phyloP scores from a whole-genome alignment of 2,329 filamentous ascomycete species.

The Periconia macrospinosa region DNA sequence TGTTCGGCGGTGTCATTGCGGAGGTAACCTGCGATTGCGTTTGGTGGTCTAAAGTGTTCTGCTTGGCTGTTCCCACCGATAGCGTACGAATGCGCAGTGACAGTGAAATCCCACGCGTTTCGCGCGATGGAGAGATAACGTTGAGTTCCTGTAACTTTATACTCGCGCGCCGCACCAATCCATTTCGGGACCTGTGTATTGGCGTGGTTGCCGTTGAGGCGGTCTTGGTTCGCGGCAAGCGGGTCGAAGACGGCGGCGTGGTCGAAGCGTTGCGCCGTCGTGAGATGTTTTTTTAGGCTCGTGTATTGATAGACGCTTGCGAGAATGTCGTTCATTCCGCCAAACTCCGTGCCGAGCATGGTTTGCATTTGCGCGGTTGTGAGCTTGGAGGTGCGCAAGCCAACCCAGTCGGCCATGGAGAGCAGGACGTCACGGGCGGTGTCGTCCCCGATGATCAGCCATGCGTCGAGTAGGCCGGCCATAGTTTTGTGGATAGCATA shows the following conservation, averaged over 20 bases:
- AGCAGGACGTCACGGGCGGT: slow-evolving; percentile 51
- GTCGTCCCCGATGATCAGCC: slow-evolving; percentile 48
- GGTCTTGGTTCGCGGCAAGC: slow-evolving; percentile 50
- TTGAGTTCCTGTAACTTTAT: slow-evolving; percentile 50
- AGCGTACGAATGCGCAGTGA: slow-evolving; percentile 53
- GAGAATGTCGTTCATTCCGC: slow-evolving; percentile 58
- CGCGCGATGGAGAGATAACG: slow-evolving; percentile 53
- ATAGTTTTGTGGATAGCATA: slow-evolving; percentile 60
- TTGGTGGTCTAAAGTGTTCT: slow-evolving; percentile 54
- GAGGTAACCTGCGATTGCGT: slow-evolving; percentile 52
- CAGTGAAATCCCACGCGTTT: slow-evolving; percentile 54
- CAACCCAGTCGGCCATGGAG: slow-evolving; percentile 53
- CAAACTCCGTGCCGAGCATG: slow-evolving; percentile 55
- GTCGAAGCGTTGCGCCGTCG: slow-evolving; percentile 54
- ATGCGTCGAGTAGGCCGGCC: slow-evolving; percentile 55
- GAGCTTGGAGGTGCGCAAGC: slow-evolving; percentile 49
- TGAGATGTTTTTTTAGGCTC: slow-evolving; percentile 51
- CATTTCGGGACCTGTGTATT: slow-evolving; percentile 60
- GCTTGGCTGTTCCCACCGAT: slow-evolving; percentile 59
- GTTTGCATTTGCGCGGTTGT: slow-evolving; percentile 52
- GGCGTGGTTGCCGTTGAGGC: slow-evolving; percentile 53
- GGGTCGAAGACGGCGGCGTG: slow-evolving; percentile 53
- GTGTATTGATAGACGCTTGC: slow-evolving; percentile 53
- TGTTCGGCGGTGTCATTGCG: slow-evolving; percentile 53
- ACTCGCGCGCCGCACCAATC: slow-evolving; percentile 55